phyloP scores from a whole-genome alignment of 2,329 filamentous ascomycete species.

The Microascus cirrosus region DNA sequence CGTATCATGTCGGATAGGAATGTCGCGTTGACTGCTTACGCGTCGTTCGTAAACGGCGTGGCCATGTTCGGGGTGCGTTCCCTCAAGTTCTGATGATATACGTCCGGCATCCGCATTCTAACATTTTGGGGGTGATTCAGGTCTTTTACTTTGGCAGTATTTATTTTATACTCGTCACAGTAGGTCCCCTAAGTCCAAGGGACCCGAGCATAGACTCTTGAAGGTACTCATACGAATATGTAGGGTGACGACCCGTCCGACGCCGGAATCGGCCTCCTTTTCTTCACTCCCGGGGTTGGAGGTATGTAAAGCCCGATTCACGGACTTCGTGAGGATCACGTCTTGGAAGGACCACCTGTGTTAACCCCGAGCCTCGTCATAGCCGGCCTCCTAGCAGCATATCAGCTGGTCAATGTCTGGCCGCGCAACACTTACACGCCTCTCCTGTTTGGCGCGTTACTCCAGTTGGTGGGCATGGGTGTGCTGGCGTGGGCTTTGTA shows the following conservation, averaged over 20 bases:
- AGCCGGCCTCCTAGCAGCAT: slow-evolving; percentile 43
- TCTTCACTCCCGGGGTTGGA: slow-evolving; percentile 51
- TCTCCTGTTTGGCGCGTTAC: slow-evolving; percentile 41
- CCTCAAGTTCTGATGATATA: slow-evolving; percentile 7
- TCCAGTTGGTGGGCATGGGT: slow-evolving; percentile 47
- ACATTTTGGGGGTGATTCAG: slow-evolving; percentile 20
- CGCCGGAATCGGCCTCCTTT: slow-evolving; percentile 47
- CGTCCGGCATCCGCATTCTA: not conserved
- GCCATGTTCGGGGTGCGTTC: slow-evolving; percentile 30
- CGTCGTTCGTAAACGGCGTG: slow-evolving; percentile 50
- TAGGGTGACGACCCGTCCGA: slow-evolving; percentile 32
- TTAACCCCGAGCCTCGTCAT: slow-evolving; percentile 11
- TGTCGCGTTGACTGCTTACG: slow-evolving; percentile 47
- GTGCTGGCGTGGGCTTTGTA: slow-evolving; percentile 46
- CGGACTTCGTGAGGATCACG: not conserved
- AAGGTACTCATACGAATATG: not conserved
- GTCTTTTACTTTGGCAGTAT: slow-evolving; percentile 56
- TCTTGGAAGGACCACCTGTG: not conserved
- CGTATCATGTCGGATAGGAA: slow-evolving; percentile 45
- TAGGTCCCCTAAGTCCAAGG: not conserved
- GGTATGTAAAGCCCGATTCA: slow-evolving; percentile 8
- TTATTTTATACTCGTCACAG: slow-evolving; percentile 53
- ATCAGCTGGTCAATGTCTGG: slow-evolving; percentile 48
- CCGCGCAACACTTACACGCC: slow-evolving; percentile 51
- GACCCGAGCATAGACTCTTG: not conserved